A percentile compares a stretch with the other conserved stretches of the same genome.
phyloP scores from a whole-genome alignment of 164 flowering plant genomes.

The Protea cynaroides region DNA sequence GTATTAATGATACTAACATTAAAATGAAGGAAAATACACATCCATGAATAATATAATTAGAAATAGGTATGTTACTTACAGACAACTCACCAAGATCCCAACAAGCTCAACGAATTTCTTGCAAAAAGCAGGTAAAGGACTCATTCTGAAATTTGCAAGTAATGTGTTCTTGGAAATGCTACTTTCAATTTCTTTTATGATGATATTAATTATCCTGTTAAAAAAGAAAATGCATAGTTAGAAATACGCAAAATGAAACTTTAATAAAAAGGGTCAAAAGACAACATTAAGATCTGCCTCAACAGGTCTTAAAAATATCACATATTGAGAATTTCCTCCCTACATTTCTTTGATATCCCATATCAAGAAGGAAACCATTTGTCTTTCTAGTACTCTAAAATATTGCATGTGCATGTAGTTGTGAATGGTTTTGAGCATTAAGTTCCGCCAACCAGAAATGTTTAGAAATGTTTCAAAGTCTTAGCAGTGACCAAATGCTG shows the following conservation, averaged over 20 bases:
- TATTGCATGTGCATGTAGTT: not conserved
- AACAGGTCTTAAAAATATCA: too few species aligned
- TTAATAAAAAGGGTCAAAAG: not conserved
- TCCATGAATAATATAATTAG: not conserved
- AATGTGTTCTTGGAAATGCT: slow-evolving; percentile 70
- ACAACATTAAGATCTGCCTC: not conserved
- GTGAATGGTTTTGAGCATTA: too few species aligned
- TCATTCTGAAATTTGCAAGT: slow-evolving; percentile 79
- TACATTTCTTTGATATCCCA: too few species aligned
- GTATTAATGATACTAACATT: not conserved
- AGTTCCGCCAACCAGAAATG: not conserved
- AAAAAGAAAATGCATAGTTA: slow-evolving; percentile 1
- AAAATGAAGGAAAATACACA: slow-evolving; percentile 1
- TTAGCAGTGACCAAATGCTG: not conserved
- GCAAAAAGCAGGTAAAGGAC: slow-evolving; percentile 58
- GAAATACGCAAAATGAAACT: not conserved
- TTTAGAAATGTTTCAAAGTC: not conserved
- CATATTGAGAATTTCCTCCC: too few species aligned
- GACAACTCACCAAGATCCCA: slow-evolving; percentile 66
- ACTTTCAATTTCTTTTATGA: slow-evolving; percentile 82
- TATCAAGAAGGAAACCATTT: too few species aligned
- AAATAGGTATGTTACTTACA: not conserved
- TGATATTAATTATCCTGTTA: slow-evolving; percentile 71
- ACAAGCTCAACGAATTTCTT: slow-evolving; percentile 83
- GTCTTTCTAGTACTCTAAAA: not conserved